Evolutionary conservation across 2,329 filamentous ascomycete species (phyloP), one percentile per base, ranked within the genome.

Genomic region (Setomelanomma holmii): DNA sequence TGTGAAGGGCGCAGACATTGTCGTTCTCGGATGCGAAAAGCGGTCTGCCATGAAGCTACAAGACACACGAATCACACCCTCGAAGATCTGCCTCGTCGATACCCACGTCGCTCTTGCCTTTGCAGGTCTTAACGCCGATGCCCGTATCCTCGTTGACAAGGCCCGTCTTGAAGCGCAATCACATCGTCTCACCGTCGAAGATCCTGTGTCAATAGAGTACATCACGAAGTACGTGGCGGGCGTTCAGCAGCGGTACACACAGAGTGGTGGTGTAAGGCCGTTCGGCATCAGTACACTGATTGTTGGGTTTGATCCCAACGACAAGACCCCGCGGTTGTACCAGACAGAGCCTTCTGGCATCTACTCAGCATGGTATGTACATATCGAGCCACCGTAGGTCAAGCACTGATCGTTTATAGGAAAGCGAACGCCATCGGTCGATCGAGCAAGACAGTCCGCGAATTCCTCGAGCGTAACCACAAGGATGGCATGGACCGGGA

Each of bases 281-380:
- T 99, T 99, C 73, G 95, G 95, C 58, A 97, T 99, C 76, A 97
- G 92, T 81, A 98, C 93, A 35, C 82, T 99, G 75, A 92, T 99
- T 67, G 93, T 99, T 58, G 95, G 95, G n/a, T 99, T 99, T 73
- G 95, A 99, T 80, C 90, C 92, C 66, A 91, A 90, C 66, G 93
- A 92, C 82, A 88, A 89, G 72, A 88, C 88, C 49, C 93, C 95
- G 48, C 86, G 93, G 67, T 83, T 99, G 55, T 99, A 98, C 78
- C 93, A 97, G 85, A 99, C 95, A 4, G 95, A 99, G 81, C 95
- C 96, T n/a, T 96, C 92, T 59, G 95, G 96, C 54, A 99, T 99
- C 77, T 99, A 98, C 83, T 97, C 92, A 51, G 95, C 95, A 76
- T 99, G 95, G 95, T 98, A 83, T 82, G 85, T 24, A 2, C 5